Percentiles rank a stretch among this genome's conserved stretches.
Conservation (phyloP, 2,329 filamentous ascomycete species). For the Alternaria triticina region DNA sequence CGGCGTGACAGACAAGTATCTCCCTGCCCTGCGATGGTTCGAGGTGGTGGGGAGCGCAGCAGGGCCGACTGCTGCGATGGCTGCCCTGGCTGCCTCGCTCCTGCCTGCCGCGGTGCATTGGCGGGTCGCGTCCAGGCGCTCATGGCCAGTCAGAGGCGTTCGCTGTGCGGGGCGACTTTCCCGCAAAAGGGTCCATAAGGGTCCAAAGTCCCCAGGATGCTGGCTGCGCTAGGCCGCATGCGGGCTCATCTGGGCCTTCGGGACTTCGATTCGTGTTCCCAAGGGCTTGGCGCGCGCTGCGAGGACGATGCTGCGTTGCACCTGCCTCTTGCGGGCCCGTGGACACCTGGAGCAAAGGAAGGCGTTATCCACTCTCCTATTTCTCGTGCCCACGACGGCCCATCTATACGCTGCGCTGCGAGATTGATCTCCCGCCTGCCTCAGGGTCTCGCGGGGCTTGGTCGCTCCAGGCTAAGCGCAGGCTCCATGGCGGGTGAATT, state of each 20-base stretch:
- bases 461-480: background rate
- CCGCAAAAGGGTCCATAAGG: conserved; percentile 2
- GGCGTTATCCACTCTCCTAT: background rate
- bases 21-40: background rate
- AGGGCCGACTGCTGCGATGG: background rate
- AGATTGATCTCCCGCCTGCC: conserved; percentile 1
- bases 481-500: background rate
- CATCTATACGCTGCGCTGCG: background rate
- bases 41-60: background rate
- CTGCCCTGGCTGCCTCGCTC: background rate
- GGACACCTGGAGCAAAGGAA: background rate
- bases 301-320: background rate
- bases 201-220: conserved; percentile 6
- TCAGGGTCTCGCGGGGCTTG: background rate
- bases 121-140: background rate
- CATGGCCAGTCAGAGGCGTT: background rate
- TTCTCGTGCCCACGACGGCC: background rate
- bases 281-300: conserved; percentile 1
- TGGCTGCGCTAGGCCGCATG: background rate
- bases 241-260: background rate
- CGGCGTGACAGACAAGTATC: background rate
- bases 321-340: conserved; percentile 9
- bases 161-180: background rate
- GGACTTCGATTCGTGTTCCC: background rate
- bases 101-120: background rate